Evolutionary conservation across 148 eudicot species (phyloP), one percentile per base, ranked within the genome.

Genomic region (Heliamphora exappendiculata): DNA sequence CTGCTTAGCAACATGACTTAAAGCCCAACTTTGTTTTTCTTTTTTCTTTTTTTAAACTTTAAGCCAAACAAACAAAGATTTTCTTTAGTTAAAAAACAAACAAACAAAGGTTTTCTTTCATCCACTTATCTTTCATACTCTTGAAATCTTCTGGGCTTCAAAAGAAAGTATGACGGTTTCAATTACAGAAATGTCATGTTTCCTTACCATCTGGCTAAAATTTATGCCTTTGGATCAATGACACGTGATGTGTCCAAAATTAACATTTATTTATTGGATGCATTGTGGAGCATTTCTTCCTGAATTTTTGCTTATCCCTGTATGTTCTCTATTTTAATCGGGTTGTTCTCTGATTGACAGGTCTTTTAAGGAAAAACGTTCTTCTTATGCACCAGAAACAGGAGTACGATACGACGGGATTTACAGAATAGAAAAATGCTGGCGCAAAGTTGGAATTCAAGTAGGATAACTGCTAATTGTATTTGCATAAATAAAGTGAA

Each of bases 331-430:
- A 31, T 74, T 42, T 62, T 44, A 42, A 17, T 29, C 7, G 5
- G 68, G 22, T 19, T 45, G 5, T 55, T 53, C 47, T 51, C 45
- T 37, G 51, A 49, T 65, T 24, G 36, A 39, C 91, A 94, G 98
- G 80, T 92, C 98, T 29, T 79, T 59, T 57, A 94, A 94, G 81
- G 98, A 94, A 76, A 94, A 88, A 74, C 90, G 92, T 3, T 94
- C 98, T 26, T 84, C 86, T 73, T 94, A 90, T 81, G 97, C 98
- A 62, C 98, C 98, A 42, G 91, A 86, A 44, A 54, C 49, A 47
- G 98, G 98, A 6, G 96, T 94, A 2, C 87, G 98, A 10, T 94
- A 94, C 81, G 98, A 94, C 58, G 98, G 98, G 74, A 63, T 94
- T 67, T 94, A 94, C 86, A 86, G 98, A 80, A 90, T 94, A 72